These are phyloP conservation scores for Helotiales sp. DNA, from an alignment of 2,329 filamentous ascomycete species.

Conservation along the genomic window DNA sequence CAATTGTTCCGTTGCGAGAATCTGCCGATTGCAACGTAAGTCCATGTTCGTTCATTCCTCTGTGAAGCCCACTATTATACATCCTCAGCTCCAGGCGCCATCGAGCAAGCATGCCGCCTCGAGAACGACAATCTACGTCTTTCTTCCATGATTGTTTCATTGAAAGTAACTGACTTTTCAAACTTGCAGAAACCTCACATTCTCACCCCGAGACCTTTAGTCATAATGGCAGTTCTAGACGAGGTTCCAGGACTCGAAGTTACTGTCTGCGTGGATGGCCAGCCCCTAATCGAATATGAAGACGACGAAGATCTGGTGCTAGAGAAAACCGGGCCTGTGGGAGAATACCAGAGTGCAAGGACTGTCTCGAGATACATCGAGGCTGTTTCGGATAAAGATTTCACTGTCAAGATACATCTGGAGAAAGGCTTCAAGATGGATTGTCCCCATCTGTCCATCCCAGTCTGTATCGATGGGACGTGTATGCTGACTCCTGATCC, in stretches of 20 bases:
- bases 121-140: too few relatives aligned
- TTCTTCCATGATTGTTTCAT: too few relatives aligned
- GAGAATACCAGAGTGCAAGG: neutral
- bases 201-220: neutral
- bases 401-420: neutral
- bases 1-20: too few relatives aligned
- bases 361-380: neutral
- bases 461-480: neutral
- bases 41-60: too few relatives aligned
- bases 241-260: conserved; percentile 18
- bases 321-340: neutral
- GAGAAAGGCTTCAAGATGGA: neutral
- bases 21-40: too few relatives aligned
- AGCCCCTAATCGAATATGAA: conserved; percentile 22
- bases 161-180: neutral
- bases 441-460: neutral
- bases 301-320: neutral
- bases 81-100: too few relatives aligned
- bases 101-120: too few relatives aligned
- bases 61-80: too few relatives aligned
- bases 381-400: neutral
- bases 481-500: neutral
- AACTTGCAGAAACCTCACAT: neutral
- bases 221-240: neutral
- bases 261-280: conserved; percentile 23